Conservation (phyloP, 2,329 filamentous ascomycete species). For the Aspergillus pseudoglaucus region DNA sequence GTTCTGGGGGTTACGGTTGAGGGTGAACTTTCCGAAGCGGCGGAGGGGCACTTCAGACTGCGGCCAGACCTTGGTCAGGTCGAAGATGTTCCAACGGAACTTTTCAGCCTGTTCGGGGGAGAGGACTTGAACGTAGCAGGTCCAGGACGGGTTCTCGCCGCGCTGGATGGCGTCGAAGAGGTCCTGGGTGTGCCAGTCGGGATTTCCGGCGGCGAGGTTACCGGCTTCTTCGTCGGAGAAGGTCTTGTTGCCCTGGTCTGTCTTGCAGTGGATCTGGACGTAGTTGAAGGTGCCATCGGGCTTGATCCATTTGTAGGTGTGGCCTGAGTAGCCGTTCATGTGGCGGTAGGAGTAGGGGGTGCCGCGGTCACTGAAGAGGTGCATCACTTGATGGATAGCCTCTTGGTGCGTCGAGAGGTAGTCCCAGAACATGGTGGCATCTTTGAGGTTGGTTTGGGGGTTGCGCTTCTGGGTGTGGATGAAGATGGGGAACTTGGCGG, state of each 20-base stretch:
- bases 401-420: constrained; percentile 57
- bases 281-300: constrained; percentile 61
- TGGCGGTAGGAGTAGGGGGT: constrained; percentile 60
- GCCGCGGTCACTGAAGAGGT: constrained; percentile 60
- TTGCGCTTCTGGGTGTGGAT: constrained; percentile 72
- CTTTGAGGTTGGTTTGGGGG: constrained; percentile 61
- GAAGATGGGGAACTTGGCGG: constrained; percentile 65
- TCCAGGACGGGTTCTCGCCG: constrained; percentile 59
- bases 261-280: constrained; percentile 58
- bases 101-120: constrained; percentile 56
- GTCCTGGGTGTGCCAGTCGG: constrained; percentile 58
- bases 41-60: constrained; percentile 56
- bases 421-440: constrained; percentile 66
- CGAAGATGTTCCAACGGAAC: constrained; percentile 59
- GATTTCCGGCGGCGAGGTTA: constrained; percentile 50
- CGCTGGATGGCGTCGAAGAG: constrained; percentile 57
- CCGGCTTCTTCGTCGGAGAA: constrained; percentile 53
- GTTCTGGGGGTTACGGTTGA: constrained; percentile 60
- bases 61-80: constrained; percentile 65
- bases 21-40: constrained; percentile 55
- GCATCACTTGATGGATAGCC: constrained; percentile 58
- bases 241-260: constrained; percentile 56
- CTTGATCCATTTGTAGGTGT: constrained; percentile 63
- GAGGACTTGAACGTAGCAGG: constrained; percentile 57
- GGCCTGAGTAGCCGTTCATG: constrained; percentile 63